Percentiles rank a stretch among this genome's conserved stretches.
These are phyloP conservation scores for Lachancea cidri DNA, from an alignment of 805 yeast genomes.

Conservation along the genomic window DNA sequence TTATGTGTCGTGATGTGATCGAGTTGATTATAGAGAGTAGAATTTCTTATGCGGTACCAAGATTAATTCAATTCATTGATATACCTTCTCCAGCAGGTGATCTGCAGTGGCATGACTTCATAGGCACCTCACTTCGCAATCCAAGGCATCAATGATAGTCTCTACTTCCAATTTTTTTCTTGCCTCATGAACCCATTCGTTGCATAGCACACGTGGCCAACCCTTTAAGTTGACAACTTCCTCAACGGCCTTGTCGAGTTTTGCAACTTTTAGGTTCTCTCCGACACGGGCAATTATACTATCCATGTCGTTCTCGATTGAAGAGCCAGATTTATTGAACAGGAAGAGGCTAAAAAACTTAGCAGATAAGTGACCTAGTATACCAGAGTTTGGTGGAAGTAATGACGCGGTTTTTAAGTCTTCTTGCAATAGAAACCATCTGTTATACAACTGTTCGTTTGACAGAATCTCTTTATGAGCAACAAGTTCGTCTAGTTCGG, in stretches of 20 bases:
- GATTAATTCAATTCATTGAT: too few species aligned
- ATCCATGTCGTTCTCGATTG: conserved; percentile 81
- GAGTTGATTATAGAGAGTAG: too few species aligned
- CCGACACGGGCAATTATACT: conserved; percentile 83
- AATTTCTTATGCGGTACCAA: too few species aligned
- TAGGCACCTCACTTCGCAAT: conserved; percentile 53
- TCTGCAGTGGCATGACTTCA: too few species aligned
- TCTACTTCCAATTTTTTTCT: conserved; percentile 87
- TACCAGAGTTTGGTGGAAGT: conserved; percentile 93
- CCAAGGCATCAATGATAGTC: conserved; percentile 65
- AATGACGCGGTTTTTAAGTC: conserved; percentile 85
- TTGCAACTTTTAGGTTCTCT: conserved; percentile 64
- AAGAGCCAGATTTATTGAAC: conserved; percentile 72
- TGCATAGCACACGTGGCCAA: conserved; percentile 85
- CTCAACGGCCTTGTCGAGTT: conserved; percentile 84
- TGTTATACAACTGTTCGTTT: conserved; percentile 67
- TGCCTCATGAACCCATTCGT: conserved; percentile 87
- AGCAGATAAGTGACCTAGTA: conserved; percentile 86
- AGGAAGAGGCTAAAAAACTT: conserved; percentile 68
- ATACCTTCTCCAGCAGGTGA: too few species aligned
- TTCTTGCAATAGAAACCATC: conserved; percentile 76
- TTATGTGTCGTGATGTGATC: too few species aligned
- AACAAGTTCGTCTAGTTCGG: conserved; percentile 41
- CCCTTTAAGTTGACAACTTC: conserved; percentile 88
- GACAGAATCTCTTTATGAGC: conserved; percentile 57